Base-by-base conservation (phyloP, 2,329 filamentous ascomycete species). In the Xylaria sp. region DNA sequence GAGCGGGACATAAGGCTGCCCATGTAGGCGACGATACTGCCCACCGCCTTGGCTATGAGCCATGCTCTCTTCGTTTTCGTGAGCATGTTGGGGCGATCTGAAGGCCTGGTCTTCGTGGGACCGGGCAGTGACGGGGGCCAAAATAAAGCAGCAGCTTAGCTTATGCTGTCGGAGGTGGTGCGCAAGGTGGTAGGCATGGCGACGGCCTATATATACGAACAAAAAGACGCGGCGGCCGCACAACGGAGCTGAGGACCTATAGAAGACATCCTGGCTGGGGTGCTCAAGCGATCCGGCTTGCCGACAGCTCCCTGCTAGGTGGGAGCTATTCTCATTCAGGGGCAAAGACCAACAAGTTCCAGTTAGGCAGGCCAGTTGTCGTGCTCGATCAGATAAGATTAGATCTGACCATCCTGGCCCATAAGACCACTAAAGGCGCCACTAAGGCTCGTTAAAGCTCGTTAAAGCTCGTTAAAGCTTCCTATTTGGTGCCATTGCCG, bases 321-420 rank as follows among this genome's bases (percentile, higher is more conserved):
- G 19, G 17, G 25, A 40, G 35, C 33, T 23, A 41, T 29, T n/a
- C 25, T 61, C 38, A 15, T 53, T 37, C n/a, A 48, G 47, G 44
- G 43, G 13, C 10, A 7, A 49, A 46, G 25, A 23, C 43, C 17
- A 53, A 41, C 25, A n/a, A 17, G 31, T 58, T 40, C 17, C 19
- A n/a, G 29, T 27, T 37, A 11, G 21, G 44, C 38, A 35, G 9
- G 25, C 29, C 19, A 38, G 17, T 29, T 27, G 29, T 58, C 31
- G 33, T 44, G 21, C 63, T 64, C 59, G 67, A 71, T 71, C 67
- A 64, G 70, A 71, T 71, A 69, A 71, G 68, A 71, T 71, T 68
- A 71, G 65, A 70, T 63, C 56, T 51, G 4, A 46, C n/a, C 8
- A 53, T 48, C 47, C 46, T 27, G 13, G 55, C 31, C 21, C 38